phyloP scores from a whole-genome alignment of 176 grass and related monocot genomes.

The Poa pratensis region DNA sequence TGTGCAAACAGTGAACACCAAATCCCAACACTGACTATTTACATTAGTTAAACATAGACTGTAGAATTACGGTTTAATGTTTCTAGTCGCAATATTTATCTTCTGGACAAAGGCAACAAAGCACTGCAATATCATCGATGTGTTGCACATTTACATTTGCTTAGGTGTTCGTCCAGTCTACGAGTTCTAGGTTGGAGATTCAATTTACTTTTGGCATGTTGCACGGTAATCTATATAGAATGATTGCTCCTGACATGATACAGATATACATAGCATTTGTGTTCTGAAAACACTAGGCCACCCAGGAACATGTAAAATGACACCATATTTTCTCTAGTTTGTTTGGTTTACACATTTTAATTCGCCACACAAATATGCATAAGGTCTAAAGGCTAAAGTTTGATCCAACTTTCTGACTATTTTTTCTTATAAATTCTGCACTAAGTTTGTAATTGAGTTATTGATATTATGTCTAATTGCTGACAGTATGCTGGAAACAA shows the following conservation, averaged over 20 bases:
- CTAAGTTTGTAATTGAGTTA: conserved; percentile 29
- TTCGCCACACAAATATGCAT: not conserved
- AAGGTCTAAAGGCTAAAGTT: conserved; percentile 12
- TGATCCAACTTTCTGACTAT: conserved; percentile 16
- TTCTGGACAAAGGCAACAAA: conserved; percentile 13
- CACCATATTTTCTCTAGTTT: conserved; percentile 28
- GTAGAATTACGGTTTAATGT: not conserved
- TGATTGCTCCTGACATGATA: not conserved
- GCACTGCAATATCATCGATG: not conserved
- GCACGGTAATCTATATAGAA: conserved; percentile 3
- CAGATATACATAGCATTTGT: not conserved
- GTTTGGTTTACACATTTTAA: conserved; percentile 7
- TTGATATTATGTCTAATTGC: not conserved
- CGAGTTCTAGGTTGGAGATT: not conserved
- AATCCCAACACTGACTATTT: conserved; percentile 2
- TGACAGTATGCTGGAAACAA: not conserved
- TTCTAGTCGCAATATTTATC: not conserved
- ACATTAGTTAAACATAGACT: conserved; percentile 15
- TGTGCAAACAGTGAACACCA: not conserved
- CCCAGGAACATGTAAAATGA: conserved; percentile 22
- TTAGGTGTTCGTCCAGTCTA: conserved; percentile 10
- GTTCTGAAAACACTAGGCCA: not conserved
- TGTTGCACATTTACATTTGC: not conserved
- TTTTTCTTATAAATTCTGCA: conserved; percentile 8
- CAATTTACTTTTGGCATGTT: not conserved